Conservation (phyloP, 2,329 filamentous ascomycete species). For the Salinomyces thailandicus region DNA sequence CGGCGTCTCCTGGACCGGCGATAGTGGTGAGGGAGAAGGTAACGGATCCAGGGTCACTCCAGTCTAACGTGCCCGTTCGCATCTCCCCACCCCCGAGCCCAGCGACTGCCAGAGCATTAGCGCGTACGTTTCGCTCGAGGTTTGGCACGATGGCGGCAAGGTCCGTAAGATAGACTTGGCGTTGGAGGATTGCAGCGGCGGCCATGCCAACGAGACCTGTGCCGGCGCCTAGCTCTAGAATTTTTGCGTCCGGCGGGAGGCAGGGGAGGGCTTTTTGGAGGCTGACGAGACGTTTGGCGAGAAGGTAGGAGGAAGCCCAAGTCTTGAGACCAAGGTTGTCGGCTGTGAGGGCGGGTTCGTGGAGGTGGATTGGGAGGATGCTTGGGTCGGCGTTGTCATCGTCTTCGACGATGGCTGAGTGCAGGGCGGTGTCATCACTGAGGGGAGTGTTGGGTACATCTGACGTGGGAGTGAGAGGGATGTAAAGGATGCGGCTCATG, state of each 20-base stretch:
- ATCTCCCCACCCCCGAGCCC: conserved; percentile 40
- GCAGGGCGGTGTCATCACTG: not conserved
- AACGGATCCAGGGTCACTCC: conserved; percentile 47
- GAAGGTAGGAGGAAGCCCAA: conserved; percentile 82
- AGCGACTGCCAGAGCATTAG: conserved; percentile 50
- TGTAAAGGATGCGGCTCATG: conserved; percentile 50
- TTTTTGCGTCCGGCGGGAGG: conserved; percentile 11
- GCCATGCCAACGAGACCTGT: conserved; percentile 86
- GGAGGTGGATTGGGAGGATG: conserved; percentile 56
- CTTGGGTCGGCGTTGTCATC: conserved; percentile 13
- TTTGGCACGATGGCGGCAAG: conserved; percentile 76
- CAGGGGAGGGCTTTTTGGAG: conserved; percentile 15
- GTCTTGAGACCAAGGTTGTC: conserved; percentile 90
- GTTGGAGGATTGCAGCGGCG: conserved; percentile 60
- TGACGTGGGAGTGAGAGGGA: conserved; percentile 25
- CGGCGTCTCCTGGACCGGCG: not conserved
- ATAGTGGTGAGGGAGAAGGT: not conserved
- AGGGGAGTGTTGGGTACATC: conserved; percentile 5
- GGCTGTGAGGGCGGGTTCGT: conserved; percentile 78
- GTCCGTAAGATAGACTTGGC: conserved; percentile 66
- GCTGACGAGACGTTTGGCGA: conserved; percentile 57
- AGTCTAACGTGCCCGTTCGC: conserved; percentile 60
- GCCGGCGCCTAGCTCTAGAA: conserved; percentile 76
- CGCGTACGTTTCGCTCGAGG: conserved; percentile 58
- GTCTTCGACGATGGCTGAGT: not conserved